Evolutionary conservation across 2,329 filamentous ascomycete genomes (phyloP).

Genomic region (Neoascochyta sp.): DNA sequence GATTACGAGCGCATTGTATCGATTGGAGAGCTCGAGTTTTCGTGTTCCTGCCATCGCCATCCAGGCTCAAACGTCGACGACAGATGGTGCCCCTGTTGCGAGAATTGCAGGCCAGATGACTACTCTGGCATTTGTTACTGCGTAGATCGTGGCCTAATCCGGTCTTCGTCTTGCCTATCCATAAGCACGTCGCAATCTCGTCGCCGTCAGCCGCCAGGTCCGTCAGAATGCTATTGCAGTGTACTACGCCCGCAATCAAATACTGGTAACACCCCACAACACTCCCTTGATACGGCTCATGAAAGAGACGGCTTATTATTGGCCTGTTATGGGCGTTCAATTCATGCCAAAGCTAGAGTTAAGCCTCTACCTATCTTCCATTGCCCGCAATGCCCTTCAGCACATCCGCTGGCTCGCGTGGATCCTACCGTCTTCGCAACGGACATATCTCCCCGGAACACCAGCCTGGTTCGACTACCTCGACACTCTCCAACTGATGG

Average conservation of each 20-base stretch:
- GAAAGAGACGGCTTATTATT: background rate
- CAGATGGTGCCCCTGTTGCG: background rate
- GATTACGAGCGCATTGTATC: background rate
- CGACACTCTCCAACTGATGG: conserved; percentile 10
- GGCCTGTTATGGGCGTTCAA: background rate
- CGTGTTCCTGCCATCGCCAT: background rate
- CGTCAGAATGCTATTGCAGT: conserved; percentile 5
- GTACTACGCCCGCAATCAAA: conserved; percentile 5
- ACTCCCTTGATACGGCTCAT: background rate
- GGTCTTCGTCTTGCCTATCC: background rate
- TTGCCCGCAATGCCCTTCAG: conserved; percentile 4
- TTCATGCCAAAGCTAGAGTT: conserved; percentile 4
- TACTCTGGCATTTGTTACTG: conserved; percentile 1
- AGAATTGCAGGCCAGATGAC: conserved; percentile 1
- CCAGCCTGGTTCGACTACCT: conserved; percentile 8
- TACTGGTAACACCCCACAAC: conserved; percentile 3
- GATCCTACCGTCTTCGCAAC: conserved; percentile 1
- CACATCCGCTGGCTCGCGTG: conserved; percentile 11
- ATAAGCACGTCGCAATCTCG: conserved; percentile 1
- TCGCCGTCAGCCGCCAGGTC: conserved; percentile 8
- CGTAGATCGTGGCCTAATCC: background rate
- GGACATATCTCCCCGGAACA: conserved; percentile 1
- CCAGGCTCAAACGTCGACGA: background rate
- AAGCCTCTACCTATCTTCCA: conserved; percentile 8
- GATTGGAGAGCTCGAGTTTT: background rate